phyloP scores from a whole-genome alignment of 2,329 filamentous ascomycete genomes.

The Epichloe baconii region DNA sequence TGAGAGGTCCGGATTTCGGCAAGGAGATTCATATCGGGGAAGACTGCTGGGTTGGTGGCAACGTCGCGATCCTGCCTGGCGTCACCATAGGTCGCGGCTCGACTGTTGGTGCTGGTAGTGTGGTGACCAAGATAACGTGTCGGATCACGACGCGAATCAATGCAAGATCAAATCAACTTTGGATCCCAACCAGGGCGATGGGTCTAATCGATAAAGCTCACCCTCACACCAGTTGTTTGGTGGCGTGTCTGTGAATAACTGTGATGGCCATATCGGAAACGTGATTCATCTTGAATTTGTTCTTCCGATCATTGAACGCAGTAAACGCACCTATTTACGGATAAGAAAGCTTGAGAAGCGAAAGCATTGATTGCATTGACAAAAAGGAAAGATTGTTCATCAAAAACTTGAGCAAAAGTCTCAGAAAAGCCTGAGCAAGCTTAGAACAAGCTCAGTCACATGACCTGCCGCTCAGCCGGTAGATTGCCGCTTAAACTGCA shows the following conservation, averaged over 20 bases:
- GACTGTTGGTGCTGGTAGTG: too few species aligned
- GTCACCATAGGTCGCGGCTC: slow-evolving; percentile 58
- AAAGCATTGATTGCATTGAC: too few species aligned
- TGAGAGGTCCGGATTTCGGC: slow-evolving; percentile 54
- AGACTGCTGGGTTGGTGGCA: slow-evolving; percentile 71
- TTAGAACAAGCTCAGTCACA: slow-evolving; percentile 1
- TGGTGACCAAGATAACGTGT: too few species aligned
- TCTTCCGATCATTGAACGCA: too few species aligned
- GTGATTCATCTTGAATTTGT: too few species aligned
- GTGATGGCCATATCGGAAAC: too few species aligned
- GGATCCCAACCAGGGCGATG: not conserved
- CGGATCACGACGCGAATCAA: slow-evolving; percentile 6
- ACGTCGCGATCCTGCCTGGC: slow-evolving; percentile 58
- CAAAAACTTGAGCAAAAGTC: too few species aligned
- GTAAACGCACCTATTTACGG: too few species aligned
- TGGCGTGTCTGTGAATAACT: too few species aligned
- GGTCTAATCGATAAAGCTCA: not conserved
- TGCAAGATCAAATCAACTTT: slow-evolving; percentile 2
- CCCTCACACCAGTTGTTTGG: not conserved
- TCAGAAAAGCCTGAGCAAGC: too few species aligned
- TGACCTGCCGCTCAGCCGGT: slow-evolving; percentile 2
- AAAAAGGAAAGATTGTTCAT: not conserved
- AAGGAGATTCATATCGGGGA: slow-evolving; percentile 63
- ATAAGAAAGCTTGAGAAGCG: too few species aligned
- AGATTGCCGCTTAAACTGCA: slow-evolving; percentile 6